These are phyloP conservation scores for Neodidymelliopsis sp. DNA, from an alignment of 2,329 filamentous ascomycete genomes.

Conservation along the genomic window DNA sequence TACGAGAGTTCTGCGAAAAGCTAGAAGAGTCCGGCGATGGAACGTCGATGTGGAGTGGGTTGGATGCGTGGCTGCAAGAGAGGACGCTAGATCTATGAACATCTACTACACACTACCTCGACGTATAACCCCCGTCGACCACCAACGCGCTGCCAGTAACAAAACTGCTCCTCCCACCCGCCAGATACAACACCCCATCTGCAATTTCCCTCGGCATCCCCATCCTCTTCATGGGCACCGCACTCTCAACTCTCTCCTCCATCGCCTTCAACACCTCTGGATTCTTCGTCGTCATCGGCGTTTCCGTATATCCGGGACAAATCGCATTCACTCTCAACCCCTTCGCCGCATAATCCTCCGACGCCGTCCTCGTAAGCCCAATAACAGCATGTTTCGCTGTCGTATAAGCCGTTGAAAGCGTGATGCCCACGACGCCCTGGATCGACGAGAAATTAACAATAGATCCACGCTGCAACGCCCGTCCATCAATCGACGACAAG, in stretches of 20 bases:
- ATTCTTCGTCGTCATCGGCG: slow-evolving; percentile 31
- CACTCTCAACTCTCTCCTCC: slow-evolving; percentile 30
- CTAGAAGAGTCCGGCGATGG: slow-evolving; percentile 47
- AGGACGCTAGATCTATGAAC: background rate
- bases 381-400: slow-evolving; percentile 54
- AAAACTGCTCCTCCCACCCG: slow-evolving; percentile 35
- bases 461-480: slow-evolving; percentile 37
- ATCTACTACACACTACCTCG: background rate
- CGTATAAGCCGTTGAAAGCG: slow-evolving; percentile 46
- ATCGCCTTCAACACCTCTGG: slow-evolving; percentile 32
- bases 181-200: slow-evolving; percentile 37
- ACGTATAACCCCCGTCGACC: slow-evolving; percentile 32
- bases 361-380: slow-evolving; percentile 53
- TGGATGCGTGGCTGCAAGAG: slow-evolving; percentile 25
- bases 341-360: slow-evolving; percentile 53
- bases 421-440: slow-evolving; percentile 51
- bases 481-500: slow-evolving; percentile 46
- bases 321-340: slow-evolving; percentile 52
- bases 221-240: slow-evolving; percentile 35
- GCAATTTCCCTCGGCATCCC: slow-evolving; percentile 35
- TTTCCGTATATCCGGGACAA: slow-evolving; percentile 37
- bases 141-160: slow-evolving; percentile 33
- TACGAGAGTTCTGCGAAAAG: slow-evolving; percentile 54
- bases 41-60: slow-evolving; percentile 25
- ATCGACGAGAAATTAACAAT: slow-evolving; percentile 53